Percentiles rank a stretch among this genome's conserved stretches.
Evolutionary conservation across 1,284 basidiomycete species (phyloP).

Genomic region (Rhodotorula glutinis): DNA sequence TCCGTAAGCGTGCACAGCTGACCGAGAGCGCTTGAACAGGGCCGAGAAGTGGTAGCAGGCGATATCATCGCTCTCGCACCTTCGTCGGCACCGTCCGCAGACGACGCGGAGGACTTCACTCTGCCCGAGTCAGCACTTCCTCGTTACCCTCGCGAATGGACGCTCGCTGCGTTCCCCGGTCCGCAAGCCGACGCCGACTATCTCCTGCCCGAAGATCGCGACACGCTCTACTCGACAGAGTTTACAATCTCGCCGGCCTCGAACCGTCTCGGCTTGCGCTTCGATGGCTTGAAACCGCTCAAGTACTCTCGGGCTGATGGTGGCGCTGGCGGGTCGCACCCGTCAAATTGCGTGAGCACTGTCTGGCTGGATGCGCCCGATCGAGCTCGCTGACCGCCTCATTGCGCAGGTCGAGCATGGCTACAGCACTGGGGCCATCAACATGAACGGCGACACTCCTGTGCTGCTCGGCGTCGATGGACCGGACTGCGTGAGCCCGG

Average conservation of each 20-base stretch:
- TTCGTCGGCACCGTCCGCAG: not conserved
- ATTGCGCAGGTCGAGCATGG: conserved; percentile 53
- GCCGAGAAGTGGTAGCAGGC: conserved; percentile 55
- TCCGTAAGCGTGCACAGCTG: not conserved
- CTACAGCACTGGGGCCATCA: conserved; percentile 56
- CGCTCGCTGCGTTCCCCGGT: conserved; percentile 59
- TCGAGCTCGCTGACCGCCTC: too few relatives aligned
- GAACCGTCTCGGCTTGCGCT: conserved; percentile 48
- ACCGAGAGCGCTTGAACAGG: conserved; percentile 12
- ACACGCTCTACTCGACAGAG: conserved; percentile 54
- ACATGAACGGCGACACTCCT: conserved; percentile 67
- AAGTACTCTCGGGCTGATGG: conserved; percentile 58
- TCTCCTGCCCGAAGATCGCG: conserved; percentile 55
- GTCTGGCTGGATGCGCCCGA: too few relatives aligned
- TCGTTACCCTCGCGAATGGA: conserved; percentile 51
- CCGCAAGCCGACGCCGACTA: conserved; percentile 64
- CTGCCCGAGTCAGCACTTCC: conserved; percentile 1
- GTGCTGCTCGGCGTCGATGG: conserved; percentile 64
- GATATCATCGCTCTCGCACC: conserved; percentile 53
- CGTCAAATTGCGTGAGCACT: conserved; percentile 58
- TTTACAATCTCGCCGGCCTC: conserved; percentile 57
- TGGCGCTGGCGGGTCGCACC: conserved; percentile 68
- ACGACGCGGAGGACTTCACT: not conserved
- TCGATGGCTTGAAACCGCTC: conserved; percentile 53
- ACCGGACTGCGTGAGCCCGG: conserved; percentile 53